These are phyloP conservation scores for Geranomyces variabilis DNA, from an alignment of 192 early-diverging fungal species.

Conservation along the genomic window DNA sequence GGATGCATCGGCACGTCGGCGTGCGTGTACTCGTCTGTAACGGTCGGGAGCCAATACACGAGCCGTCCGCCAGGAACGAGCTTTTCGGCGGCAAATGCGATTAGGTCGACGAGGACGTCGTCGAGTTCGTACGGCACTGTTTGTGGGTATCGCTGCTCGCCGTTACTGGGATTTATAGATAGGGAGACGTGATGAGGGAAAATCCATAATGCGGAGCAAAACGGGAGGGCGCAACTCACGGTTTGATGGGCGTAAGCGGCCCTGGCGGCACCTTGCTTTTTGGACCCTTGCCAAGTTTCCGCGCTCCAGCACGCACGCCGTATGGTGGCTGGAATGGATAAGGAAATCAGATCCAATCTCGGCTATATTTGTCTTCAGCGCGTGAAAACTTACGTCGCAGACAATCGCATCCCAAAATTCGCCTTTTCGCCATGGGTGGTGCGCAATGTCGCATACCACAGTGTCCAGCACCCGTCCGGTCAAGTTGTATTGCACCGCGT, in stretches of 20 bases:
- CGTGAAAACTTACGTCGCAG: slow-evolving; percentile 62
- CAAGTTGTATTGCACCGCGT: slow-evolving; percentile 83
- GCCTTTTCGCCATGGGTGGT: slow-evolving; percentile 73
- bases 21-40: slow-evolving; percentile 80
- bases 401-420: slow-evolving; percentile 85
- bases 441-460: slow-evolving; percentile 77
- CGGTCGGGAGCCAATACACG: slow-evolving; percentile 95
- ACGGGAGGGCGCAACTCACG: slow-evolving; percentile 12
- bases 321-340: slow-evolving; percentile 73
- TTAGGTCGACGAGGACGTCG: slow-evolving; percentile 80
- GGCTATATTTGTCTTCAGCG: not conserved
- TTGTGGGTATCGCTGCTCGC: slow-evolving; percentile 74
- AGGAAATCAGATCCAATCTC: not conserved
- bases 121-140: slow-evolving; percentile 95
- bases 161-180: slow-evolving; percentile 39
- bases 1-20: slow-evolving; percentile 85
- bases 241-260: slow-evolving; percentile 32
- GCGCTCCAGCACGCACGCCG: slow-evolving; percentile 96
- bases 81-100: slow-evolving; percentile 78
- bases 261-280: slow-evolving; percentile 32
- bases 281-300: slow-evolving; percentile 75
- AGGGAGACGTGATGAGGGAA: not conserved
- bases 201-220: not conserved
- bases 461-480: slow-evolving; percentile 75
- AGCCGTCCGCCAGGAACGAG: slow-evolving; percentile 80